Conservation (phyloP, 73 alveolate species). For the Tetrahymena malaccensis region DNA sequence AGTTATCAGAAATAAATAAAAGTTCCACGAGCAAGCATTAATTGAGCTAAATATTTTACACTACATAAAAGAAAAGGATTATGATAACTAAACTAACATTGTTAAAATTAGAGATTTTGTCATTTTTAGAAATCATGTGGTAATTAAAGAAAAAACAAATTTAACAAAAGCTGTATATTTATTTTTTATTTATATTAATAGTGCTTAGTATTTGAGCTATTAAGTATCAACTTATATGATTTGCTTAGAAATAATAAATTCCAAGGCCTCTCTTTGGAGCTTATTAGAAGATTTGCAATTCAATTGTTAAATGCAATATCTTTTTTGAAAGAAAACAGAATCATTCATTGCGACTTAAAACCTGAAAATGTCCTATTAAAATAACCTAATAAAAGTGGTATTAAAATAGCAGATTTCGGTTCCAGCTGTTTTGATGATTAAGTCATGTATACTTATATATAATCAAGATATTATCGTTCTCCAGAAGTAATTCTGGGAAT, state of each 20-base stretch:
- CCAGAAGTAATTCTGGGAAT: conserved; percentile 95
- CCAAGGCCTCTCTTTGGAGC: conserved; percentile 56
- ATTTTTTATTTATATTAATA: background rate
- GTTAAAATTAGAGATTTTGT: conserved; percentile 46
- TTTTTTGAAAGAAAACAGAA: conserved; percentile 37
- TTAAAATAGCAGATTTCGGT: conserved; percentile 78
- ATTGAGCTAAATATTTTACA: conserved; percentile 78
- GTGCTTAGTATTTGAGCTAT: conserved; percentile 69
- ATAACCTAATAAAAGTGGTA: conserved; percentile 53
- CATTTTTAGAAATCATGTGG: conserved; percentile 47
- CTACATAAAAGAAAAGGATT: conserved; percentile 42
- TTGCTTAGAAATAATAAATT: conserved; percentile 56
- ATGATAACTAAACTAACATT: conserved; percentile 35
- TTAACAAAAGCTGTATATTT: background rate
- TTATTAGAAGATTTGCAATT: conserved; percentile 57
- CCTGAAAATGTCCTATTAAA: conserved; percentile 73
- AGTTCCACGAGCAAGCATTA: conserved; percentile 81
- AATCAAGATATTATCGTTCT: conserved; percentile 89
- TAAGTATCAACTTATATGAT: conserved; percentile 65
- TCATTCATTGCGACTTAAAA: conserved; percentile 81
- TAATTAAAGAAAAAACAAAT: background rate
- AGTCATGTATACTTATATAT: conserved; percentile 72
- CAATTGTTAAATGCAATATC: conserved; percentile 56
- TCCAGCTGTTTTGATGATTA: conserved; percentile 65
- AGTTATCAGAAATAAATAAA: conserved; percentile 81